Base-by-base conservation (phyloP, 176 grass and related monocot genomes). In the Lolium perenne region DNA sequence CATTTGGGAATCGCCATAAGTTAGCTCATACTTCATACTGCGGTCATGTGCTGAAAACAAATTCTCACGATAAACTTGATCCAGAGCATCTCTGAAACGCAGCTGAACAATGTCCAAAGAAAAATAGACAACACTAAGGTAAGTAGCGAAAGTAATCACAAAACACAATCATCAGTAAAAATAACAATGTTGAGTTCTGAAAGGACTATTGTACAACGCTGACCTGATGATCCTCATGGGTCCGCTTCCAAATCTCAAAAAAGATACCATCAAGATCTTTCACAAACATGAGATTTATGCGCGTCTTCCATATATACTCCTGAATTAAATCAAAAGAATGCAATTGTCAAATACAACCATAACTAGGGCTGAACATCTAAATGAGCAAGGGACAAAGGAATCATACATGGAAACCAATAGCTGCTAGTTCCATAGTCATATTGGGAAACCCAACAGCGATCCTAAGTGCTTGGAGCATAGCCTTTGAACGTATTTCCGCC, bases 211-310 rank as follows among this genome's bases (percentile, higher is more conserved):
- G 46, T 3, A 38, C 8, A 38, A 41, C 32, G 46, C 13, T 82
- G 70, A 81, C 80, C 84, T 50, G 38, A 22, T 77, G 38, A 22
- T 78, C 38, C 9, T 77, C 64, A 5, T 38, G 71, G 50, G 81
- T 18, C 26, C 62, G 38, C 18, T 76, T 86, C n/a, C 64, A 46
- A 25, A 90, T 72, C 48, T 85, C 83, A 49, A 86, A 46, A 69
- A 69, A 62, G 15, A 85, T 20, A 76, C 23, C 43, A 23, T 41
- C 43, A 12, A 90, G 29, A 50, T 90, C 71, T 38, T 64, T 18
- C 16, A 45, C 12, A 35, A 4, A 26, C 2, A 2, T 0, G 18
- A 81, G 20, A 49, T 59, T 3, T 14, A 6, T 7, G 3, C 10
- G 16, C 6, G 10, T 15, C 8, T 20, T 83, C 26, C 6, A 41